A percentile compares a stretch with the other conserved stretches of the same genome.
Conservation (phyloP, 75 land plant genomes). For the Sequoia sempervirens region DNA sequence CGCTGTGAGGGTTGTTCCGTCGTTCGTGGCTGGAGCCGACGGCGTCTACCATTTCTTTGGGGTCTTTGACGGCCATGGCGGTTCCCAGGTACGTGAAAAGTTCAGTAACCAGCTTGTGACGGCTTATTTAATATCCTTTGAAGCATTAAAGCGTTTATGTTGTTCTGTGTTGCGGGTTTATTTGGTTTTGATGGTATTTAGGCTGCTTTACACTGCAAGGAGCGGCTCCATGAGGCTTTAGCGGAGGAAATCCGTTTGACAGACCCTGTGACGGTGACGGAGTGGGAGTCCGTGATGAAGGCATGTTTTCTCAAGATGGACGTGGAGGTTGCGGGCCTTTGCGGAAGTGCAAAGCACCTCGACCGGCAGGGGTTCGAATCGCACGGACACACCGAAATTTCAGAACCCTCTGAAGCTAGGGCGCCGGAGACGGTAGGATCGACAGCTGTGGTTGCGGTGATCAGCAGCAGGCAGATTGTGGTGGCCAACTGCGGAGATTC, state of each 20-base stretch:
- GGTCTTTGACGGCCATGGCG: conserved; percentile 64
- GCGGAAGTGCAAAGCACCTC: background rate
- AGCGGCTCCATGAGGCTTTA: conserved; percentile 55
- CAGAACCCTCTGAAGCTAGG: conserved; percentile 8
- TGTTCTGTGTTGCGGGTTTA: background rate
- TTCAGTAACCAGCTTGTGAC: too few species aligned
- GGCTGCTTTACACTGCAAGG: conserved; percentile 68
- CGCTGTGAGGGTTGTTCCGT: conserved; percentile 45
- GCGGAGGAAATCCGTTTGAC: conserved; percentile 38
- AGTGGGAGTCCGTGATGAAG: conserved; percentile 48
- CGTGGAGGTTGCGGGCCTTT: conserved; percentile 41
- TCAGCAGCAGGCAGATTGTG: conserved; percentile 43
- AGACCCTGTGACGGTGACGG: background rate
- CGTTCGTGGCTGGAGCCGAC: conserved; percentile 17
- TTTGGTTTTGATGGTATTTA: conserved; percentile 13
- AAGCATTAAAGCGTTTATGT: background rate
- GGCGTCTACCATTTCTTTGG: conserved; percentile 41
- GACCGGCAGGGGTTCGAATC: conserved; percentile 39
- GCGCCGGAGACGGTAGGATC: conserved; percentile 57
- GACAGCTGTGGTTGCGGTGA: conserved; percentile 73
- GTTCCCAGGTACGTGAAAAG: conserved; percentile 33
- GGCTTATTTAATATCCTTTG: background rate
- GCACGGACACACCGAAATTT: conserved; percentile 3
- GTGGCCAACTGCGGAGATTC: conserved; percentile 95
- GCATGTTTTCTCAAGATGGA: conserved; percentile 67